A percentile compares a stretch with the other conserved stretches of the same genome.
phyloP scores from a whole-genome alignment of 306 rosid genomes.

The Acmispon strigosus region DNA sequence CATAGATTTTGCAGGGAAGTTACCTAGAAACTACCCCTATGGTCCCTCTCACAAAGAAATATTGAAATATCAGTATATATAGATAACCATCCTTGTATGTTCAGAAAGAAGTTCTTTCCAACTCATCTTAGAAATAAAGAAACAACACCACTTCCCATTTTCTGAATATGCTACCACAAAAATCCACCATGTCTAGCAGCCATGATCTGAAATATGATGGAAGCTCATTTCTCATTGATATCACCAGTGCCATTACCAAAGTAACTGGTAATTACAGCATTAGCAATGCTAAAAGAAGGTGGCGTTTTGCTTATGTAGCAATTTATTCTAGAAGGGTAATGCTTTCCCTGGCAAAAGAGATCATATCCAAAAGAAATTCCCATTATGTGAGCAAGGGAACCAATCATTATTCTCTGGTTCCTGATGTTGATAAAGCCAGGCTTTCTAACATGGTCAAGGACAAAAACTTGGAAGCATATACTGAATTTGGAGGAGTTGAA shows the following conservation, averaged over 20 bases:
- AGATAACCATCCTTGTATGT: neutral
- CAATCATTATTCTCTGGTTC: neutral
- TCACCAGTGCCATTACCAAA: conserved; percentile 10
- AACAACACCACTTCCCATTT: neutral
- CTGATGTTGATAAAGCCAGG: conserved; percentile 19
- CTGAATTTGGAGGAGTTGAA: conserved; percentile 36
- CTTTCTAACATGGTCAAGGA: conserved; percentile 47
- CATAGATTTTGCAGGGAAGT: conserved; percentile 2
- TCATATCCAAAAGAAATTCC: conserved; percentile 27
- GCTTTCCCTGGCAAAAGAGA: conserved; percentile 40
- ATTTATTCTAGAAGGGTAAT: conserved; percentile 48
- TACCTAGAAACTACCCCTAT: conserved; percentile 8
- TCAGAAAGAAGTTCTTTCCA: conserved; percentile 33
- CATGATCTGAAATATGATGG: neutral
- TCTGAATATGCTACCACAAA: neutral
- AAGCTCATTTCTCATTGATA: conserved; percentile 15
- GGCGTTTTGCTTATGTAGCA: conserved; percentile 57
- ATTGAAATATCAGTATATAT: neutral
- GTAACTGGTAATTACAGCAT: conserved; percentile 17
- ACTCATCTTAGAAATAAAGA: neutral
- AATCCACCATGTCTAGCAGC: conserved; percentile 27
- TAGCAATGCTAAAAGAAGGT: conserved; percentile 40
- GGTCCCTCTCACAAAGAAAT: neutral
- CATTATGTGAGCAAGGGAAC: neutral
- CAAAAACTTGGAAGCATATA: conserved; percentile 24